A percentile compares a stretch with the other conserved stretches of the same genome.
Conservation (phyloP, 495 filamentous ascomycete species). For the Penicillium ochrochloron region DNA sequence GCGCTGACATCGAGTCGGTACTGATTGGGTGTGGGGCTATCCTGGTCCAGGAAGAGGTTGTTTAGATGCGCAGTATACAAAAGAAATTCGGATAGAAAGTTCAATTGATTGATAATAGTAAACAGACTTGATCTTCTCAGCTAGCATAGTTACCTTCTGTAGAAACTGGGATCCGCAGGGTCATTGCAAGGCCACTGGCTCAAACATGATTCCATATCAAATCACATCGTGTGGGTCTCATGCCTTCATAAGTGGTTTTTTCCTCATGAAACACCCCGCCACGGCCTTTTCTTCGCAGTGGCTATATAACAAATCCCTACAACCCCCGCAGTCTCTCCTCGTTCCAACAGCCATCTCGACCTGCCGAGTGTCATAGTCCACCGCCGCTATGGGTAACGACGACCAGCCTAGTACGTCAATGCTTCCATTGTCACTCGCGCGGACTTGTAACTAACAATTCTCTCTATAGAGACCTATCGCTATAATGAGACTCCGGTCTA, state of each 20-base stretch:
- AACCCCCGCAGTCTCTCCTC: conserved; percentile 1
- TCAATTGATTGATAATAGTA: background rate
- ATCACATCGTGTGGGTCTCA: conserved; percentile 13
- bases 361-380: background rate
- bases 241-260: conserved; percentile 15
- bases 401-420: conserved; percentile 38
- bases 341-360: conserved; percentile 9
- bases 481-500: conserved; percentile 61
- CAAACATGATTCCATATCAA: conserved; percentile 14
- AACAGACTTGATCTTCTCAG: background rate
- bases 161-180: no score
- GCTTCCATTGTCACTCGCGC: background rate
- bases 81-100: background rate
- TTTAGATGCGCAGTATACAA: background rate
- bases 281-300: background rate
- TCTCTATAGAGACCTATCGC: conserved; percentile 45
- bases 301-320: conserved; percentile 1
- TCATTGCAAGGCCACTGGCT: background rate
- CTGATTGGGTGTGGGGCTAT: conserved; percentile 15
- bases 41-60: background rate
- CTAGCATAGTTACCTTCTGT: background rate
- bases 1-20: conserved; percentile 13
- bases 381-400: conserved; percentile 42
- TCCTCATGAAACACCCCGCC: conserved; percentile 5
- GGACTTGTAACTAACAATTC: background rate